These are phyloP conservation scores for Trypanosoma platydactyli DNA, from an alignment of 208 protist species.

Conservation along the genomic window DNA sequence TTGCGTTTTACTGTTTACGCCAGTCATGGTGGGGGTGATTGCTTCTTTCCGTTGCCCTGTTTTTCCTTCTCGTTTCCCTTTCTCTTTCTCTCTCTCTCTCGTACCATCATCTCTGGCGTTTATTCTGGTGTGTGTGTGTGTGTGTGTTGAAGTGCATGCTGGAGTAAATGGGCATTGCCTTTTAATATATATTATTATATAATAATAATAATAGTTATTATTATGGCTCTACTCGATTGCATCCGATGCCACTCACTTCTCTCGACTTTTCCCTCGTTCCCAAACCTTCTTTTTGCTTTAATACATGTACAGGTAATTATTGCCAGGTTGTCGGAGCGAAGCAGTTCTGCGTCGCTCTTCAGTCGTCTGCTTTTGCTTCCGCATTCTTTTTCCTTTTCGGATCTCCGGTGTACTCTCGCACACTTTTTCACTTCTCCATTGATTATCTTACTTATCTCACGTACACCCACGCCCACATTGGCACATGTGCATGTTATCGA, in stretches of 20 bases:
- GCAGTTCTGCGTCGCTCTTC: slow-evolving; percentile 4
- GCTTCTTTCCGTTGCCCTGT: no score
- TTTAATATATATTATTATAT: no score
- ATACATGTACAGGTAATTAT: neutral
- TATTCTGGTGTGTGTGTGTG: neutral
- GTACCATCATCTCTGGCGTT: no score
- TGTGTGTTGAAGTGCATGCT: neutral
- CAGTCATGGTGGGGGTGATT: neutral
- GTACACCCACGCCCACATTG: neutral
- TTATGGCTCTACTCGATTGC: no score
- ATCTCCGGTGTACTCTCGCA: neutral
- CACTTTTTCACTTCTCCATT: slow-evolving; percentile 15
- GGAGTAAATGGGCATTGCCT: neutral
- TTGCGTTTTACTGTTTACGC: slow-evolving; percentile 1
- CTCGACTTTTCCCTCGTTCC: no score
- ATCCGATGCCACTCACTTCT: no score
- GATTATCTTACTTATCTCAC: slow-evolving; percentile 7
- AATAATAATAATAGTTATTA: no score
- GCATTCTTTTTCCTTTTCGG: slow-evolving; percentile 16
- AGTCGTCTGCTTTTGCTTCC: slow-evolving; percentile 7
- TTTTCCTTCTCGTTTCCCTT: neutral
- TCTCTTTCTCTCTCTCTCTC: neutral
- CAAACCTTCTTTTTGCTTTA: neutral
- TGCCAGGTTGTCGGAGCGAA: no score
- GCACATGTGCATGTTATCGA: no score